These are phyloP conservation scores for Lentinus brumalis DNA, from an alignment of 768 basidiomycete species.

Conservation along the genomic window DNA sequence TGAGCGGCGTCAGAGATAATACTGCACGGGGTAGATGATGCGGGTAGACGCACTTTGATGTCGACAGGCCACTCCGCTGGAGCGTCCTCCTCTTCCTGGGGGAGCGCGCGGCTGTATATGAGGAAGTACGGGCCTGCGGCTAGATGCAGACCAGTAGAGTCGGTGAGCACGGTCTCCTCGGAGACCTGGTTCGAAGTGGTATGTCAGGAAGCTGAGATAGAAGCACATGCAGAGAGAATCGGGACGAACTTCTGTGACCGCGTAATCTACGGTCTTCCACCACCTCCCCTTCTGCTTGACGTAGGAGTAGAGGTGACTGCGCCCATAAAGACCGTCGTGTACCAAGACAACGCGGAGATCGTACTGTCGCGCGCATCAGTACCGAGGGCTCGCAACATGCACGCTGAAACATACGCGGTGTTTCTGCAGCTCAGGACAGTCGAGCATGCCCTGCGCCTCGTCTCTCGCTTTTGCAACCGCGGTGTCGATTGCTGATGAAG, in stretches of 20 bases:
- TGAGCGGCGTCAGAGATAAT: not conserved
- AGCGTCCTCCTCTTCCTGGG: slow-evolving; percentile 26
- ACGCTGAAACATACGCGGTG: slow-evolving; percentile 48
- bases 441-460: slow-evolving; percentile 49
- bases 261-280: slow-evolving; percentile 81
- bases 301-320: slow-evolving; percentile 80
- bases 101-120: slow-evolving; percentile 55
- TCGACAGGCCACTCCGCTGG: slow-evolving; percentile 33
- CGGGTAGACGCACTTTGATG: slow-evolving; percentile 28
- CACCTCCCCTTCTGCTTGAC: slow-evolving; percentile 67
- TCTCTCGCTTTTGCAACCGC: slow-evolving; percentile 47
- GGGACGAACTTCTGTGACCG: slow-evolving; percentile 58
- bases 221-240: not conserved
- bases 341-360: slow-evolving; percentile 78
- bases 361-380: slow-evolving; percentile 50
- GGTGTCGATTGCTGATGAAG: slow-evolving; percentile 51
- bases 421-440: slow-evolving; percentile 66
- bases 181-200: slow-evolving; percentile 50
- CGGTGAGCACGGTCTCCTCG: slow-evolving; percentile 68
- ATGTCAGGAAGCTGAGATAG: not conserved
- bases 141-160: slow-evolving; percentile 71
- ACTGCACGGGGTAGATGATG: not conserved
- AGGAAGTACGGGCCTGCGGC: slow-evolving; percentile 78
- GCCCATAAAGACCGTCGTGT: slow-evolving; percentile 76
- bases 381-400: not conserved